These are phyloP conservation scores for Kodamaea neixiangensis DNA, from an alignment of 805 yeast species.

Conservation along the genomic window DNA sequence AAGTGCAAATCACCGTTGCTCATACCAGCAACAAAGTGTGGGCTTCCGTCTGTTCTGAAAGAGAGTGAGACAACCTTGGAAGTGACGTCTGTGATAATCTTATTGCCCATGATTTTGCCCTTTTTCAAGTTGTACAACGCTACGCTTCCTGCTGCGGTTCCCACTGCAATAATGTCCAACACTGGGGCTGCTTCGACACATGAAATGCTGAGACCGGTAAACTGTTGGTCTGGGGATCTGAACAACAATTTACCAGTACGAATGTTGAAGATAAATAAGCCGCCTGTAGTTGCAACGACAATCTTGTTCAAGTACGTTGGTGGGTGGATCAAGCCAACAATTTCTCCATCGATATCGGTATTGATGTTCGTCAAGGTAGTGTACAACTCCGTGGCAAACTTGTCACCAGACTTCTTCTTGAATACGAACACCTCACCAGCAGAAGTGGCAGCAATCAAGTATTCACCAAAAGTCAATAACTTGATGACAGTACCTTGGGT, in stretches of 20 bases:
- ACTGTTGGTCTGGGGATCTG: conserved; percentile 50
- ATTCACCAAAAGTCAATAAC: conserved; percentile 75
- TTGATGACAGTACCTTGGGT: conserved; percentile 44
- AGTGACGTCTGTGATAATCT: conserved; percentile 48
- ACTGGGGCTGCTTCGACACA: conserved; percentile 84
- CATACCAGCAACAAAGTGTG: conserved; percentile 80
- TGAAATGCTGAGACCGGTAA: conserved; percentile 51
- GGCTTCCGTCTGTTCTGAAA: conserved; percentile 87
- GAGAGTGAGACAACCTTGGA: conserved; percentile 62
- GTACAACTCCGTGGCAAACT: conserved; percentile 63
- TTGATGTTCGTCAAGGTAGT: conserved; percentile 55
- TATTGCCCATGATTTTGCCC: conserved; percentile 51
- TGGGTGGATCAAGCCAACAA: conserved; percentile 73
- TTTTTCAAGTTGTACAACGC: conserved; percentile 66
- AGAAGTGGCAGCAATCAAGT: conserved; percentile 54
- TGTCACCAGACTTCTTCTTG: conserved; percentile 47
- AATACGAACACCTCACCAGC: conserved; percentile 52
- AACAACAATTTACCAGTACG: conserved; percentile 73
- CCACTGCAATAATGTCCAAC: conserved; percentile 79
- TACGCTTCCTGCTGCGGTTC: conserved; percentile 68
- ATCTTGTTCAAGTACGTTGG: conserved; percentile 92
- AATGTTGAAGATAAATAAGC: conserved; percentile 66
- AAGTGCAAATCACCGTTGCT: conserved; percentile 81
- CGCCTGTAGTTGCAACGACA: conserved; percentile 72
- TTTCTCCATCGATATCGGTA: conserved; percentile 65